These are phyloP conservation scores for Tylopilus balloui DNA, from an alignment of 768 basidiomycete genomes.

Conservation along the genomic window DNA sequence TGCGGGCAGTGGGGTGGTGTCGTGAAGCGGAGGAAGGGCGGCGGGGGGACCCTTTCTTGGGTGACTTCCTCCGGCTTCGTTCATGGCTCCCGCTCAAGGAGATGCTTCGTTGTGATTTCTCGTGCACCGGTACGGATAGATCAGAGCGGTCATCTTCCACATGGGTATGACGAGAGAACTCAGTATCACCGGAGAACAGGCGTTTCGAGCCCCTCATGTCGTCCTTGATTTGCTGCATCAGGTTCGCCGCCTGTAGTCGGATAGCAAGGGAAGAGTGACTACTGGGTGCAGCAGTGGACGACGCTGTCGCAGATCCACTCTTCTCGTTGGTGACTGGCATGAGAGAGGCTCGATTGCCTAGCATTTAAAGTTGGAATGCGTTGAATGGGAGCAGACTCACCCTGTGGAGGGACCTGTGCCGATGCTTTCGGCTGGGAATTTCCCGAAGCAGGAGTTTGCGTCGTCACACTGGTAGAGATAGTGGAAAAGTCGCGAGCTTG, in stretches of 20 bases:
- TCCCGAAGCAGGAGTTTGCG: conserved; percentile 23
- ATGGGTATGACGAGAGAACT: conserved; percentile 40
- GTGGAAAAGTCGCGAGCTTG: conserved; percentile 75
- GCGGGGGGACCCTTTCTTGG: conserved; percentile 26
- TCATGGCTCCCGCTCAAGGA: conserved; percentile 32
- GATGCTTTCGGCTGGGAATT: conserved; percentile 8
- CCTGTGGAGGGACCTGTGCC: neutral
- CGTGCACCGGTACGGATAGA: conserved; percentile 7
- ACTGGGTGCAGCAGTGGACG: conserved; percentile 32
- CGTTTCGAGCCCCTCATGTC: conserved; percentile 70
- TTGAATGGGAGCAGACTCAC: conserved; percentile 12
- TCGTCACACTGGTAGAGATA: conserved; percentile 56
- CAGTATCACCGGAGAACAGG: conserved; percentile 64
- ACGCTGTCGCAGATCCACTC: conserved; percentile 22
- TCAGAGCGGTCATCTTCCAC: conserved; percentile 17
- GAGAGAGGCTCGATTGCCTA: conserved; percentile 12
- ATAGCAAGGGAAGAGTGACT: conserved; percentile 62
- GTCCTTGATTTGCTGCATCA: conserved; percentile 84
- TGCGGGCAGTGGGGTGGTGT: conserved; percentile 42
- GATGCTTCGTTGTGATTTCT: conserved; percentile 22
- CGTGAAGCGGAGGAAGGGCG: conserved; percentile 36
- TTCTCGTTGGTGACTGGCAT: conserved; percentile 14
- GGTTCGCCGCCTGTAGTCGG: conserved; percentile 67
- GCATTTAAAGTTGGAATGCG: conserved; percentile 1
- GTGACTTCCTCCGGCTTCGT: conserved; percentile 19